Conservation (phyloP, 805 yeast genomes). For the Metschnikowia matae region DNA sequence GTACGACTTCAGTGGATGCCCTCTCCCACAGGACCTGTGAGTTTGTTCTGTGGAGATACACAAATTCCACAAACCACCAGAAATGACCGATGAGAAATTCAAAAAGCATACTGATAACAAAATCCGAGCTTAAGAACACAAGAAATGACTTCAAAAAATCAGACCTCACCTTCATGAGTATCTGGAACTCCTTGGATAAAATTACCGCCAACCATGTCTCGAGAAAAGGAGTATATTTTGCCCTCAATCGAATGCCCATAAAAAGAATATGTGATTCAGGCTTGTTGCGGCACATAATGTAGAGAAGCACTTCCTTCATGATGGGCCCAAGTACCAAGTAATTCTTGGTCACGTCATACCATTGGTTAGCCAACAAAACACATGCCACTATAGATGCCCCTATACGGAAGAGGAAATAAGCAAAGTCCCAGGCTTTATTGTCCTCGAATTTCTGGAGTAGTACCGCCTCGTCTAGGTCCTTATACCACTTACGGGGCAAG, state of each 20-base stretch:
- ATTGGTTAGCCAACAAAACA: constrained; percentile 12
- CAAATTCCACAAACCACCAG: constrained; percentile 31
- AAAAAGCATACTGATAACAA: constrained; percentile 15
- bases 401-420: constrained; percentile 26
- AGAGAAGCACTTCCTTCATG: constrained; percentile 36
- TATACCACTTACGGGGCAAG: constrained; percentile 21
- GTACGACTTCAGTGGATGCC: neutral
- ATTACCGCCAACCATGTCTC: constrained; percentile 12
- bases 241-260: constrained; percentile 39
- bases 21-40: neutral
- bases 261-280: constrained; percentile 38
- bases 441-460: constrained; percentile 16
- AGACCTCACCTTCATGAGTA: constrained; percentile 1
- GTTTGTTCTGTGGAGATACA: constrained; percentile 9
- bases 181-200: constrained; percentile 12
- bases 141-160: constrained; percentile 5
- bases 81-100: constrained; percentile 24
- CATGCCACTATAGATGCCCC: constrained; percentile 21
- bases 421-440: constrained; percentile 27
- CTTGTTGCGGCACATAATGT: constrained; percentile 45
- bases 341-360: constrained; percentile 15
- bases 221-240: constrained; percentile 40
- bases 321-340: constrained; percentile 34
- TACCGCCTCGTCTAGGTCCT: constrained; percentile 17
- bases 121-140: constrained; percentile 7